Base-by-base conservation (phyloP, 2,329 filamentous ascomycete species). In the Fusarium sp. region DNA sequence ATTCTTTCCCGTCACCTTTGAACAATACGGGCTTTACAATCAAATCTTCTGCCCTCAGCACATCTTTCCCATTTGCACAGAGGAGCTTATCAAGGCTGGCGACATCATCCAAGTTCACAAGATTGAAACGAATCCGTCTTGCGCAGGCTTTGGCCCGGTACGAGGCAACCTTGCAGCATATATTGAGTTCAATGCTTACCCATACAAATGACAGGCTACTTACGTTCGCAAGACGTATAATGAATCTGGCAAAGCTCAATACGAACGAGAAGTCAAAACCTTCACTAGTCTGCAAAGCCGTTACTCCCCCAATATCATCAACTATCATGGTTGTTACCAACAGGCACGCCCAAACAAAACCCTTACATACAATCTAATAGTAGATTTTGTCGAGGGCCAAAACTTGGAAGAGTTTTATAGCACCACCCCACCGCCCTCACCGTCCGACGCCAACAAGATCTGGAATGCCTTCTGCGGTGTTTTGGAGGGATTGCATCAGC, bases 351-450 rank as follows among this genome's bases (percentile, higher is more conserved):
- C 5, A 1, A 45, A 61, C 5, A 24, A 18, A 1, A 39, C 27
- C 6, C 31, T 11, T 14, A 68, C 71, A 5, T 71, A 65, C 52
- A 73, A 64, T 27, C 61, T 73, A 2, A 57, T 73, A 33, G 29
- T 73, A 2, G 68, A 65, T 9, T 59, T 45, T 37, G 65, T 64
- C 13, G 39, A 60, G 0, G 64, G 68, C 8, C 65, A 43, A 5
- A 58, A 59, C 41, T 50, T 73, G 16, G 60, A 59, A 14, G 3
- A 56, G 9, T 68, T 63, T 45, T 68, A 31, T n/a, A 24, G 24
- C 1, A 33, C 3, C 5, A 59, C 11, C 3, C 71, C 45, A 7
- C 71, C 68, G 1, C 14, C 6, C n/a, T 41, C 43, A 2, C 5
- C 10, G 2, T 4, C 22, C 6, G 52, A 68, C 8, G 20, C 61